A percentile compares a stretch with the other conserved stretches of the same genome.
Evolutionary conservation across 495 filamentous ascomycete species (phyloP).

Genomic region (Daldinia vernicosa): DNA sequence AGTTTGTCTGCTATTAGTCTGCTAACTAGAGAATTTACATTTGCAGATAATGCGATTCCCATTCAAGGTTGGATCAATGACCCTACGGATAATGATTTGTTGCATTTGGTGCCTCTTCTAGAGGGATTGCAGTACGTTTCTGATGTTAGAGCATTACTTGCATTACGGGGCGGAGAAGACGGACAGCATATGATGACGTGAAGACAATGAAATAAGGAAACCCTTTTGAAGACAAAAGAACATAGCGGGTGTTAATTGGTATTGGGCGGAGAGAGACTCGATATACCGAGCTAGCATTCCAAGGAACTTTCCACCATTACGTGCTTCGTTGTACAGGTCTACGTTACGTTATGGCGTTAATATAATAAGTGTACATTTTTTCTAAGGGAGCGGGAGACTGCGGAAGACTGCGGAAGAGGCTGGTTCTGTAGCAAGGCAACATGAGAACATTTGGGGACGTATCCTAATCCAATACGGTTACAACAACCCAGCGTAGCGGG

Average conservation of each 20-base stretch:
- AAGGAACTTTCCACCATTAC: slow-evolving; percentile 22
- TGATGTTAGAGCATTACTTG: slow-evolving; percentile 89
- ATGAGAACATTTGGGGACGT: slow-evolving; percentile 1
- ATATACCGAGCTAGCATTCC: slow-evolving; percentile 34
- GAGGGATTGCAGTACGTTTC: slow-evolving; percentile 96
- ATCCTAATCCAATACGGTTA: slow-evolving; percentile 18
- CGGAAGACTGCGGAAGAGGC: background rate
- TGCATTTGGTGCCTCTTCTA: slow-evolving; percentile 91
- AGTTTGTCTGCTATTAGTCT: slow-evolving; percentile 20
- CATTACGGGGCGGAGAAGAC: slow-evolving; percentile 84
- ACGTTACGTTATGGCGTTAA: slow-evolving; percentile 24
- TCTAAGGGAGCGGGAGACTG: slow-evolving; percentile 1
- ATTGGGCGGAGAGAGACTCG: slow-evolving; percentile 27
- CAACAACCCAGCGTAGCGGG: slow-evolving; percentile 1
- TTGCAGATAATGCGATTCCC: slow-evolving; percentile 89
- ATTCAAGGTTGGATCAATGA: slow-evolving; percentile 95
- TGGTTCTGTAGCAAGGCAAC: slow-evolving; percentile 4
- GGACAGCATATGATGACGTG: slow-evolving; percentile 59
- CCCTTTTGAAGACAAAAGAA: slow-evolving; percentile 25
- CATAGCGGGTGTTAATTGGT: slow-evolving; percentile 41
- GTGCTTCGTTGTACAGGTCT: slow-evolving; percentile 29
- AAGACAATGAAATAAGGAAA: slow-evolving; percentile 28
- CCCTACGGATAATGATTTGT: slow-evolving; percentile 87
- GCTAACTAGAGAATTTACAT: slow-evolving; percentile 19
- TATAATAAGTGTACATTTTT: slow-evolving; percentile 37